Evolutionary conservation across 2,329 filamentous ascomycete genomes (phyloP), one percentile per base, ranked within the genome.

Genomic region (Plenodomus biglobosus): DNA sequence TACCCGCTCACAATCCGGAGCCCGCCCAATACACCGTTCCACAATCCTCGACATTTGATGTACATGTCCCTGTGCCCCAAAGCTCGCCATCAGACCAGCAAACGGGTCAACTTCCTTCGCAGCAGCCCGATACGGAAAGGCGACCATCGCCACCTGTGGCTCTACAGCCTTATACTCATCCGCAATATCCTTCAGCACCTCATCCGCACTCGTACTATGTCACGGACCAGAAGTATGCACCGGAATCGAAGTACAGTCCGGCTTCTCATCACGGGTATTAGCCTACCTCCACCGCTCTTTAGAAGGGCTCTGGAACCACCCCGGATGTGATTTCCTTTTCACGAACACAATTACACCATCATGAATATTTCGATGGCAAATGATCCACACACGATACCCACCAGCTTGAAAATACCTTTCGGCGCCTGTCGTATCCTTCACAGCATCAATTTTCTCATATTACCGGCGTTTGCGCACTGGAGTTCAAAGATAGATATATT

Each of bases 81-180:
- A 56, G 22, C 34, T 42, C 58, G 8, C 48, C 63, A 16, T 40
- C 56, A 6, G 34, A 44, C 20, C 54, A 56, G 38, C 58, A 55
- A 11, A 48, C 55, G 27, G 42, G 52, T 2, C 57, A 60, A 20
- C 52, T 44, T 20, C 46, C 59, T 16, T 42, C 53, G 22, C 41
- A 49, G 8, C 62, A 61, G 19, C 57, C 61, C 17, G 60, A 68
- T 38, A 43, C 55, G n/a, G 56, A 62, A 21, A 61, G 68, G 41
- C 55, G 68, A 37, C 54, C 66, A 18, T 71, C 68, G 11, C 65
- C 66, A 36, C 66, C 66, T 8, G 55, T 71, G 15, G 47, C 61
- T 13, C 41, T 68, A 37, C 65, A 65, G 41, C 40, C 56, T 1
- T 68, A 67, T 39, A 43, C 44, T 30, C 63, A 62, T 22, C 24